Percentiles rank a stretch among this genome's conserved stretches.
Evolutionary conservation across 2,329 filamentous ascomycete species (phyloP).

Genomic region (Cyclaneusma minus): DNA sequence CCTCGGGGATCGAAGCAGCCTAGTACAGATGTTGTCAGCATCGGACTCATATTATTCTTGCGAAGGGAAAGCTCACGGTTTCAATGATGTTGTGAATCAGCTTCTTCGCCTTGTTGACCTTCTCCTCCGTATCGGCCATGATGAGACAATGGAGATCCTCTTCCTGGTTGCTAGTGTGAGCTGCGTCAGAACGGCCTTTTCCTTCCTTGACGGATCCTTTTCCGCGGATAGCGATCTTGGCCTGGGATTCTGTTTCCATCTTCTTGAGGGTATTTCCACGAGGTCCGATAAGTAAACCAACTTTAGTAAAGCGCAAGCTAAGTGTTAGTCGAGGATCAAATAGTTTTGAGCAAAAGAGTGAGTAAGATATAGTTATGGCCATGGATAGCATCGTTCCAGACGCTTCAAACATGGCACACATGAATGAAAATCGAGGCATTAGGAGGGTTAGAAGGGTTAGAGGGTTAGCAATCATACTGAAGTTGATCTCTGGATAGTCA

Average conservation of each 20-base stretch:
- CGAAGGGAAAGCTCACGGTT: constrained; percentile 49
- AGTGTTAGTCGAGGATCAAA: constrained; percentile 61
- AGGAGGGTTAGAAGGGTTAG: constrained; percentile 56
- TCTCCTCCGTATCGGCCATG: constrained; percentile 99
- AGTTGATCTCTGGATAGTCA: constrained; percentile 99
- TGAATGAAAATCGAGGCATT: constrained; percentile 22
- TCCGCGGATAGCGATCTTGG: constrained; percentile 98
- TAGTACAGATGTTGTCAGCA: constrained; percentile 27
- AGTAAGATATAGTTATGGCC: constrained; percentile 21
- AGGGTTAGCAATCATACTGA: constrained; percentile 99
- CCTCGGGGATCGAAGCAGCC: constrained; percentile 97
- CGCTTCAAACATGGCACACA: constrained; percentile 21
- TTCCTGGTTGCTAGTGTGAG: constrained; percentile 99
- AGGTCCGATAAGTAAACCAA: constrained; percentile 98
- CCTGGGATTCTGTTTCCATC: constrained; percentile 94
- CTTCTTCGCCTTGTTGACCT: constrained; percentile 98
- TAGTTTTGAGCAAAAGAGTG: constrained; percentile 19
- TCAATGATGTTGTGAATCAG: constrained; percentile 98
- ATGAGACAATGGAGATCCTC: constrained; percentile 98
- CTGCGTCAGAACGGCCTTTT: constrained; percentile 96
- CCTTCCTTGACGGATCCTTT: constrained; percentile 99
- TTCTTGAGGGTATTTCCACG: constrained; percentile 99
- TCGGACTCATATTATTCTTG: neutral
- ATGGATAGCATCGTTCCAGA: constrained; percentile 14
- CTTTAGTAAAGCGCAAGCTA: constrained; percentile 77